Percentiles rank a stretch among this genome's conserved stretches.
Conservation (phyloP, 2,329 filamentous ascomycete genomes). For the Karstenula rhodostoma region DNA sequence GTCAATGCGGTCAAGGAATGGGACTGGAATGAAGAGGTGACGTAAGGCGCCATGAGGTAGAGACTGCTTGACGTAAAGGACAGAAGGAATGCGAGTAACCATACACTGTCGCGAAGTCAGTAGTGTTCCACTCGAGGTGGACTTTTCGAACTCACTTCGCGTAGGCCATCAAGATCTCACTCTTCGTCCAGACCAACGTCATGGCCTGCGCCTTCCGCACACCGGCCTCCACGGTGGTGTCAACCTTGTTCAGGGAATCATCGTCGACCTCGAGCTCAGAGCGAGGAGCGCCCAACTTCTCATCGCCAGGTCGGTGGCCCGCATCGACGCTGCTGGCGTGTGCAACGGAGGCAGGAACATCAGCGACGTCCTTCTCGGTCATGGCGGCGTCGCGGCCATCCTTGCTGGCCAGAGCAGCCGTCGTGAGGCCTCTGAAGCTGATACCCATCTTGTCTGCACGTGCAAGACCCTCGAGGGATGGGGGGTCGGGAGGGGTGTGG, state of each 20-base stretch:
- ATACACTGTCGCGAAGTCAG: conserved; percentile 36
- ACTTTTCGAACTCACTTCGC: conserved; percentile 31
- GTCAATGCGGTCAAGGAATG: conserved; percentile 51
- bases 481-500: conserved; percentile 5
- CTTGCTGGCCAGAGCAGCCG: conserved; percentile 34
- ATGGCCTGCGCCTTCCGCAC: conserved; percentile 41
- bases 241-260: conserved; percentile 43
- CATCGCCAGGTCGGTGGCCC: conserved; percentile 25
- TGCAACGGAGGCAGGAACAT: conserved; percentile 38
- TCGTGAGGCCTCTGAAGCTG: conserved; percentile 42
- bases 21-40: conserved; percentile 49
- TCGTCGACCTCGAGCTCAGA: conserved; percentile 27
- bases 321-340: conserved; percentile 41
- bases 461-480: not conserved
- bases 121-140: not conserved
- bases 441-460: conserved; percentile 37
- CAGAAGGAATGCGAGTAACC: conserved; percentile 58
- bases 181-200: conserved; percentile 39
- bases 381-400: conserved; percentile 20
- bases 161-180: conserved; percentile 37
- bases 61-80: conserved; percentile 54
- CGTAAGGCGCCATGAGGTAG: conserved; percentile 51
- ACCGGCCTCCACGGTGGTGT: conserved; percentile 38
- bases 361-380: conserved; percentile 36
- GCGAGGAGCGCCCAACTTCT: conserved; percentile 39